Conservation (phyloP, 371 early-diverging fungal species). For the Circinella umbellata region DNA sequence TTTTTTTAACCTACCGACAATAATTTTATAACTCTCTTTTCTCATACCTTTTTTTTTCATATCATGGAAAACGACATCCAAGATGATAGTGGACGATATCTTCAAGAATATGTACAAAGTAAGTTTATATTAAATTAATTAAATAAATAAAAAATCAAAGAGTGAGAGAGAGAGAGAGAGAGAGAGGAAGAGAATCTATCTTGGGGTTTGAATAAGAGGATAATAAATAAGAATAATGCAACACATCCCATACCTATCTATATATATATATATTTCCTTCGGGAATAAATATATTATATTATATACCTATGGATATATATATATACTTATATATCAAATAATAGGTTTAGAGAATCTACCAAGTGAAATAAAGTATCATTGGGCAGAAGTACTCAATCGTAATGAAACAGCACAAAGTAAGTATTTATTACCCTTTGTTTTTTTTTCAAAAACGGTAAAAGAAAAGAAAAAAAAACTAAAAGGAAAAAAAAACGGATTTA, state of each 20-base stretch:
- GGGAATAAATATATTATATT: neutral
- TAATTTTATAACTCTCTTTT: too few species aligned
- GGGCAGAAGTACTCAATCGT: constrained; percentile 50
- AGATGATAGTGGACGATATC: constrained; percentile 48
- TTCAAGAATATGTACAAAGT: constrained; percentile 54
- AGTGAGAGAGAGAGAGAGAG: neutral
- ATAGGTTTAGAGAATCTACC: constrained; percentile 56
- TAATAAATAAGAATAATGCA: too few species aligned
- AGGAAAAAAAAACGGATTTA: neutral
- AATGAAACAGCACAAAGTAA: constrained; percentile 45
- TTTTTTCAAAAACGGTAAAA: neutral
- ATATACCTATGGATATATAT: too few species aligned
- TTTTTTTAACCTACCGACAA: neutral
- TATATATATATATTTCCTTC: too few species aligned
- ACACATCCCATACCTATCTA: too few species aligned
- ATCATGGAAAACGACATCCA: constrained; percentile 38
- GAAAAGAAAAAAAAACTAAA: neutral
- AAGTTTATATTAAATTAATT: constrained; percentile 13
- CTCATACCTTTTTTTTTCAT: neutral
- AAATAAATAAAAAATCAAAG: neutral
- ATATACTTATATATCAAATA: neutral
- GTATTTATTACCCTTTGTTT: neutral
- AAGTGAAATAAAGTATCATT: constrained; percentile 56
- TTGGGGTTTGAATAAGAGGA: too few species aligned
- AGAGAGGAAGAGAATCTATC: neutral